Conservation (phyloP, 306 rosid species). For the Hippophae rhamnoides region DNA sequence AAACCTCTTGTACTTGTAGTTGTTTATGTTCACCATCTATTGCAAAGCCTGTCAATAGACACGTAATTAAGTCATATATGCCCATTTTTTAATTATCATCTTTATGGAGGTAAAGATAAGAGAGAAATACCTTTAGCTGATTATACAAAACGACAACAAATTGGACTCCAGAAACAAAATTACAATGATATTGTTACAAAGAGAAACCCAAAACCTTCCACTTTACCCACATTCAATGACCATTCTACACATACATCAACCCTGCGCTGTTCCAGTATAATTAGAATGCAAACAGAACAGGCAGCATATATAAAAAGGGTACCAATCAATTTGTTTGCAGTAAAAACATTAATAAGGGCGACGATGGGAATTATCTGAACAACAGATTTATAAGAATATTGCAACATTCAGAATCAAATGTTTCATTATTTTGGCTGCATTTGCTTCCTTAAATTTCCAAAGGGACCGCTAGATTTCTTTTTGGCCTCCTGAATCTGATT, state of each 20-base stretch:
- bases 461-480: slow-evolving; percentile 46
- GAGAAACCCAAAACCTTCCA: too few species aligned
- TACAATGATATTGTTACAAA: too few species aligned
- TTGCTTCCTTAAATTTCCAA: slow-evolving; percentile 55
- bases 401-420: neutral
- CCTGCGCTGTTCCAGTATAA: too few species aligned
- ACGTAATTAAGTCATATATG: slow-evolving; percentile 15
- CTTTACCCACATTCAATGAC: too few species aligned
- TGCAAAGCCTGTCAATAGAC: slow-evolving; percentile 40
- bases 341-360: neutral
- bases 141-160: too few species aligned
- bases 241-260: too few species aligned
- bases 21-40: slow-evolving; percentile 62
- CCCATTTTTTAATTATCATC: neutral
- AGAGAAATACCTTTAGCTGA: slow-evolving; percentile 44
- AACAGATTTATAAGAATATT: neutral
- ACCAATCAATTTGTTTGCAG: neutral
- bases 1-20: slow-evolving; percentile 49
- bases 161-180: too few species aligned
- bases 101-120: slow-evolving; percentile 1
- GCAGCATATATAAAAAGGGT: neutral
- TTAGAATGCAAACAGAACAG: too few species aligned
- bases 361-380: neutral
- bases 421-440: slow-evolving; percentile 31
- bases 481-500: slow-evolving; percentile 25